These are phyloP conservation scores for Datisca glomerata DNA, from an alignment of 306 rosid genomes.

Conservation along the genomic window DNA sequence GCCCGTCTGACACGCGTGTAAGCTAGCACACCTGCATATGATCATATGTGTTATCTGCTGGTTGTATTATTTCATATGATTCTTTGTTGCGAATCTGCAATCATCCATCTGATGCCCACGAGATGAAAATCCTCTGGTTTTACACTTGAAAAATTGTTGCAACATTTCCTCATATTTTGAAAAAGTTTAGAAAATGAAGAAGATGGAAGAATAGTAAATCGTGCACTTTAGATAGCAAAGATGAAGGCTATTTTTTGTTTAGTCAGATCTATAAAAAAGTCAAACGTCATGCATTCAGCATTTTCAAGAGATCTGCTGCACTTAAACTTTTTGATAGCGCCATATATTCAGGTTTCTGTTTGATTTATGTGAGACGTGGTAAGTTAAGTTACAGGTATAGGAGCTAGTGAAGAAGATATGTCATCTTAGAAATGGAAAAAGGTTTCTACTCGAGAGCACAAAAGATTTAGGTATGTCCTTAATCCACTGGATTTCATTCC, in stretches of 20 bases:
- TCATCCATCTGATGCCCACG: too few relatives aligned
- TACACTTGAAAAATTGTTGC: too few relatives aligned
- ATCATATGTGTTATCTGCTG: too few relatives aligned
- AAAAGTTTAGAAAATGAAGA: background rate
- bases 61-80: too few relatives aligned
- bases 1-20: too few relatives aligned
- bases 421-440: conserved; percentile 24
- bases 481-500: conserved; percentile 22
- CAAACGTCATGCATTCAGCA: background rate
- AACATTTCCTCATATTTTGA: too few relatives aligned
- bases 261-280: background rate
- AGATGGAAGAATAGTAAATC: too few relatives aligned
- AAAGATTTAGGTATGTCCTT: conserved; percentile 34
- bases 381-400: conserved; percentile 53
- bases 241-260: conserved; percentile 9
- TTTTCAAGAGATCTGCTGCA: conserved; percentile 1
- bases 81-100: too few relatives aligned
- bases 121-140: too few relatives aligned
- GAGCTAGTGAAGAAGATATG: conserved; percentile 28
- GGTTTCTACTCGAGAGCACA: conserved; percentile 1
- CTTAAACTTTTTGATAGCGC: conserved; percentile 10
- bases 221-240: background rate
- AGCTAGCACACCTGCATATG: too few relatives aligned
- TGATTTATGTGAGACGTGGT: conserved; percentile 29
- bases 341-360: conserved; percentile 16